Evolutionary conservation across 1,139 yeast species (phyloP), one percentile per base, ranked within the genome.

Genomic region (Sporopachydermia cereana): DNA sequence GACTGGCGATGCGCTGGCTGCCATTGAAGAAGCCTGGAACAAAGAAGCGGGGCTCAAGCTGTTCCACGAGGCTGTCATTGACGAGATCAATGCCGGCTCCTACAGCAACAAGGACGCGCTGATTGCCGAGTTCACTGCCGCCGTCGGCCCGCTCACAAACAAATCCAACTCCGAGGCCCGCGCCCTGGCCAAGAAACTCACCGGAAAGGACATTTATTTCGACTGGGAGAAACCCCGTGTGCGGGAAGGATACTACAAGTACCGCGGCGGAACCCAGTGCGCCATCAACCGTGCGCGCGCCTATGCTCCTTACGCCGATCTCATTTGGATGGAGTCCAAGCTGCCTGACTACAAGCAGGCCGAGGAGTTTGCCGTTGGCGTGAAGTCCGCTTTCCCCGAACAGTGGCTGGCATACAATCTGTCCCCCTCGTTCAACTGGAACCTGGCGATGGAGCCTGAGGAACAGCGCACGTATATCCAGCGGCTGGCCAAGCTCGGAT

Each of bases 261-360:
- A 88, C 79, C 72, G 72, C 60, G 97, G 97, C 62, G 97, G 97
- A 59, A 86, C 96, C 51, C 91, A 86, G 71, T 88, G 96, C 74
- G 96, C 97, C 47, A 84, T 89, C 50, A 89, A 86, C 83, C 82
- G 98, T 67, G 97, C 95, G 54, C 80, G 95, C 62, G 95, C 96
- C 41, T 91, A 74, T 63, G 89, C 96, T 49, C 96, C 96, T 53
- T 89, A 82, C 66, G 88, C 94, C 48, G 98, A 91, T 67, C 74
- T 91, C 71, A 82, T 89, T 57, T 91, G 98, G 98, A 89, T 91
- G 97, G 97, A 91, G 72, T 84, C 95, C 51, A 91, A 93, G 66
- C 77, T 85, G 55, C 97, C 98, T 57, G 96, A 88, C 66, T 89
- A 75, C 68, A 75, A 71, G 50, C 97, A 91, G 71, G 97, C 97